phyloP scores from a whole-genome alignment of 768 basidiomycete species.

The Guyanaporus albipodus region DNA sequence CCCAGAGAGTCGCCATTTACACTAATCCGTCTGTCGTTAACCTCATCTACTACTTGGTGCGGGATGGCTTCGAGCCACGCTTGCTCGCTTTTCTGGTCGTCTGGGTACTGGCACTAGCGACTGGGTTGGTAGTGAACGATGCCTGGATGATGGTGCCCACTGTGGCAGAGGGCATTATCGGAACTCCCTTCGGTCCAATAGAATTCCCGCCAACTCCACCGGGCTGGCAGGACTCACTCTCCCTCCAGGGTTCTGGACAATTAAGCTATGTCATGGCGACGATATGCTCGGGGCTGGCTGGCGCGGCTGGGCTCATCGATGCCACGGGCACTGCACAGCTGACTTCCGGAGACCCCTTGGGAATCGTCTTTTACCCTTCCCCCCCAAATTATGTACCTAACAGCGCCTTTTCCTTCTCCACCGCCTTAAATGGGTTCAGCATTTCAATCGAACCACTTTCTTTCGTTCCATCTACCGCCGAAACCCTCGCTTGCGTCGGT shows the following conservation, averaged over 20 bases:
- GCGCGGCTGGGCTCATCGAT: no score
- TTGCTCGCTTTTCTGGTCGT: conserved; percentile 1
- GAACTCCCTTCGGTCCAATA: background rate
- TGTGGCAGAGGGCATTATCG: background rate
- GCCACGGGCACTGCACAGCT: no score
- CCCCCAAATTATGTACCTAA: background rate
- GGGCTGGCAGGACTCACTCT: no score
- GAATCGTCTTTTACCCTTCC: no score
- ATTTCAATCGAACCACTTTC: conserved; percentile 1
- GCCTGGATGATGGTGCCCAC: background rate
- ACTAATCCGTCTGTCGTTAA: background rate
- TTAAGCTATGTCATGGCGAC: background rate
- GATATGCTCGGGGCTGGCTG: background rate
- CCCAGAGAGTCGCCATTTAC: conserved; percentile 3
- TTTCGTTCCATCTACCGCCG: background rate
- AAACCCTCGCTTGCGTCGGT: background rate
- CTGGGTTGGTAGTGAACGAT: conserved; percentile 2
- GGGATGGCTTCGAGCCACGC: background rate
- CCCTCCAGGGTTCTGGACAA: no score
- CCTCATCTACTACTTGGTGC: background rate
- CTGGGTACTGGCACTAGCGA: background rate
- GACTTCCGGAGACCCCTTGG: background rate
- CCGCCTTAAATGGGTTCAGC: conserved; percentile 1
- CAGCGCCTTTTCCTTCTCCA: no score
- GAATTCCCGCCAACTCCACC: no score